Conservation (phyloP, 805 yeast species). For the Ogataea neopini region DNA sequence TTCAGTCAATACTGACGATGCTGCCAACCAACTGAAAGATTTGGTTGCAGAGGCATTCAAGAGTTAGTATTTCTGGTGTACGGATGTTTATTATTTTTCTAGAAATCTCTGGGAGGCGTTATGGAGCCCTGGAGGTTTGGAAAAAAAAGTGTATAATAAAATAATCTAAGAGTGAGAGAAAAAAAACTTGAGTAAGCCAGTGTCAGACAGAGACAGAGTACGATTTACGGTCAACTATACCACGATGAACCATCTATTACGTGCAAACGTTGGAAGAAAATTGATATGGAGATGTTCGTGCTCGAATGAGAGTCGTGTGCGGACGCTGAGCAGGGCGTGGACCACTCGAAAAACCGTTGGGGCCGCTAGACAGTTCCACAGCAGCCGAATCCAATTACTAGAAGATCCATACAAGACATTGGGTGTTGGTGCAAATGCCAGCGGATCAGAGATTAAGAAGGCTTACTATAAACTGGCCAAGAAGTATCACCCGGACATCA, state of each 20-base stretch:
- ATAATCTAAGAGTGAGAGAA: slow-evolving; percentile 2
- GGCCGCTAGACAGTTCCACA: slow-evolving; percentile 42
- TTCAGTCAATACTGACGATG: slow-evolving; percentile 19
- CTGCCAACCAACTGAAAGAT: slow-evolving; percentile 33
- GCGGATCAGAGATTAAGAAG: slow-evolving; percentile 85
- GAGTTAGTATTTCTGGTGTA: background rate
- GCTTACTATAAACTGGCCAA: slow-evolving; percentile 93
- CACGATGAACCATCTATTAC: slow-evolving; percentile 1
- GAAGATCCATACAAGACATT: slow-evolving; percentile 82
- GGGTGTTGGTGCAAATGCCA: slow-evolving; percentile 74
- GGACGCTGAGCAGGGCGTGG: background rate
- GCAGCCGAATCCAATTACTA: slow-evolving; percentile 33
- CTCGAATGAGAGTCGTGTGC: background rate
- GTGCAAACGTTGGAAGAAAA: slow-evolving; percentile 3
- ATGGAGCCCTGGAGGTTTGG: slow-evolving; percentile 12
- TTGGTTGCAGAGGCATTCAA: slow-evolving; percentile 38
- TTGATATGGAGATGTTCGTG: slow-evolving; percentile 7
- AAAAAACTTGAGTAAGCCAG: background rate
- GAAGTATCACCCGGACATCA: slow-evolving; percentile 94
- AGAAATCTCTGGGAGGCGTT: slow-evolving; percentile 14
- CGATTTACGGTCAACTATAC: too few relatives aligned
- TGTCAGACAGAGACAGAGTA: background rate
- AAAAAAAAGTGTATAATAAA: background rate
- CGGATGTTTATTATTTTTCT: slow-evolving; percentile 11
- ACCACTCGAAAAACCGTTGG: background rate